Conservation (phyloP, 179 eudicot species). For the Monotropa hypopitys region DNA sequence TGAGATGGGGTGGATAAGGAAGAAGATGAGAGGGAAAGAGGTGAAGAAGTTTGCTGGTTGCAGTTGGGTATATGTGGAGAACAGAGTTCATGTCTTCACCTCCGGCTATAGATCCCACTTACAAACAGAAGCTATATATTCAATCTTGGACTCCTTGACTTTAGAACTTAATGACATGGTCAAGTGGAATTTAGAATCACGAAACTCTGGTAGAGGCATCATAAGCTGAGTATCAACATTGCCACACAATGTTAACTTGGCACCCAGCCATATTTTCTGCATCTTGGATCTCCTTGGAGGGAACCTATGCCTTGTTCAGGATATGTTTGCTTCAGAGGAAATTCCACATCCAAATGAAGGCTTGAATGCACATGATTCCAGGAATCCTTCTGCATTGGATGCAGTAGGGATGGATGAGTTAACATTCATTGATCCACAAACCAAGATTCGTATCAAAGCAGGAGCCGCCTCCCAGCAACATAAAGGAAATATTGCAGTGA, state of each 20-base stretch:
- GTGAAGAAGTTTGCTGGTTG: constrained; percentile 69
- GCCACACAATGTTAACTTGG: not conserved
- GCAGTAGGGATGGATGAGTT: too few species aligned
- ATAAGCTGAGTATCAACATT: constrained; percentile 1
- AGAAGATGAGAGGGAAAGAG: constrained; percentile 72
- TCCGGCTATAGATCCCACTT: constrained; percentile 47
- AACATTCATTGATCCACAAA: too few species aligned
- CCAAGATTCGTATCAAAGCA: too few species aligned
- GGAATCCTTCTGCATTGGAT: too few species aligned
- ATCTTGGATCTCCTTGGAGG: too few species aligned
- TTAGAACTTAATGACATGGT: constrained; percentile 18
- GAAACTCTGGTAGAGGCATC: not conserved
- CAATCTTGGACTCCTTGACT: constrained; percentile 33
- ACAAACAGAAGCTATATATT: constrained; percentile 42
- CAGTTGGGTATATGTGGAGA: constrained; percentile 64
- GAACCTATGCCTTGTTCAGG: too few species aligned
- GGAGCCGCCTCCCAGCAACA: too few species aligned
- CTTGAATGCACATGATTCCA: too few species aligned
- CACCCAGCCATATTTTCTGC: not conserved
- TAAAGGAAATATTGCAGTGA: too few species aligned
- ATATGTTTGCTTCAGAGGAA: too few species aligned
- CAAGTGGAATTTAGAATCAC: not conserved
- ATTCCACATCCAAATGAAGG: too few species aligned
- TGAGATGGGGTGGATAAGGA: constrained; percentile 76
- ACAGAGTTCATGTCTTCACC: constrained; percentile 40